These are phyloP conservation scores for Strobilomyces echinocephalus DNA, from an alignment of 768 basidiomycete genomes.

Conservation along the genomic window DNA sequence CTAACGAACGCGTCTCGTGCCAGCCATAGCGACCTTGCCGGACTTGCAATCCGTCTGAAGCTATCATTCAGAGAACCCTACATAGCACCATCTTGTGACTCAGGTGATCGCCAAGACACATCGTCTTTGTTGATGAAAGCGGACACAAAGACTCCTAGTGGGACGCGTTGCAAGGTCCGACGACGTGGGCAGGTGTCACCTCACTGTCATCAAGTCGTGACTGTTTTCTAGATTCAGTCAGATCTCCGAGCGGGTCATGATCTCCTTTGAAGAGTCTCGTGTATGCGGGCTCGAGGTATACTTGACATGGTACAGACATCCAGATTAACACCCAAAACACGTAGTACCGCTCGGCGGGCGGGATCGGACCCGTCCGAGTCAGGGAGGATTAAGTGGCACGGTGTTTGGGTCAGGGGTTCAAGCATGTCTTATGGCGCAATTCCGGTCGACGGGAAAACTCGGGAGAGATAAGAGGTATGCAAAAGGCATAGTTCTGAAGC, in stretches of 20 bases:
- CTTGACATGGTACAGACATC: not conserved
- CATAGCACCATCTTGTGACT: not conserved
- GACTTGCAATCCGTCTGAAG: not conserved
- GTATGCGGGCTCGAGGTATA: not conserved
- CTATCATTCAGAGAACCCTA: not conserved
- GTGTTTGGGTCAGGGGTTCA: not conserved
- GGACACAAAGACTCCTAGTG: not conserved
- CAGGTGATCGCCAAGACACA: too few relatives aligned
- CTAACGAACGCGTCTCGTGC: too few relatives aligned
- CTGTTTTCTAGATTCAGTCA: too few relatives aligned
- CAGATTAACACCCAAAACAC: not conserved
- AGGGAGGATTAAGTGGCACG: not conserved
- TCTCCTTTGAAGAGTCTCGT: not conserved
- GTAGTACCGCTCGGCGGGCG: too few relatives aligned
- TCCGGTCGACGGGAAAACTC: not conserved
- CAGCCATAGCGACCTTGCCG: too few relatives aligned
- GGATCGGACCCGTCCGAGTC: not conserved
- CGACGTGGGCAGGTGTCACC: not conserved
- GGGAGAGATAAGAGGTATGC: not conserved
- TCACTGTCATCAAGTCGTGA: not conserved
- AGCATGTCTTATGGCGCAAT: too few relatives aligned
- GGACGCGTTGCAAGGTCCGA: not conserved
- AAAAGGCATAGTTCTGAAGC: too few relatives aligned
- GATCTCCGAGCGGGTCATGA: conserved; percentile 37
- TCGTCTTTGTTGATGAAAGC: not conserved